Evolutionary conservation across 768 basidiomycete genomes (phyloP), one percentile per base, ranked within the genome.

Genomic region (Coprinopsis sp.): DNA sequence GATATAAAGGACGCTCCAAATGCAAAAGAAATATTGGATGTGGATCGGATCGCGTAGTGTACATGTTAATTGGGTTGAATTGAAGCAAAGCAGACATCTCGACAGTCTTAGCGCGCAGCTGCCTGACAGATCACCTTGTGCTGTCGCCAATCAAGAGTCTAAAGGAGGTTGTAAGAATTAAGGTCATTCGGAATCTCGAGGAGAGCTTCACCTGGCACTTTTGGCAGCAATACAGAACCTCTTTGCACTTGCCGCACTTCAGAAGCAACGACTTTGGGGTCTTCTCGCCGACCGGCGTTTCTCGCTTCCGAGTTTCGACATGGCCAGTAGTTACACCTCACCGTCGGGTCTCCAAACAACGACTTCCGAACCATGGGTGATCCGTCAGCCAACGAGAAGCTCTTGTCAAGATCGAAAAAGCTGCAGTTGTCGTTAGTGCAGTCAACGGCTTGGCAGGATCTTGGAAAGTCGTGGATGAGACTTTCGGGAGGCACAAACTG

Each of bases 271-370:
- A 43, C 16, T 39, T 33, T 4, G 31, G 39, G 7, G 16, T 10
- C 7, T 5, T 37, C 13, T 4, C 21, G 0, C 37, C n/a, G n/a
- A n/a, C 33, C 1, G 30, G 18, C 18, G 6, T 31, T 31, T 31
- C 43, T 30, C 8, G 28, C 36, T 42, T 50, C 49, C 24, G 46
- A 42, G 18, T 44, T 24, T 1, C 46, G 38, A 21, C 53, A 60
- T 3, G 48, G 46, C 55, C 54, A 56, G 14, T 50, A 33, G 29
- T 60, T 58, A 38, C 58, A 60, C n/a, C 49, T 33, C 18, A 54
- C 58, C 4, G 33, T 44, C 0, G 33, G 25, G 4, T 12, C 29
- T 5, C 44, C 29, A 14, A 47, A 50, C 1, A 50, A 24, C 22
- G 50, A 47, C 29, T 41, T 45, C 22, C 55, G 34, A 10, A 59